phyloP scores from a whole-genome alignment of 1,284 basidiomycete genomes.

The Calocybe gambosa region DNA sequence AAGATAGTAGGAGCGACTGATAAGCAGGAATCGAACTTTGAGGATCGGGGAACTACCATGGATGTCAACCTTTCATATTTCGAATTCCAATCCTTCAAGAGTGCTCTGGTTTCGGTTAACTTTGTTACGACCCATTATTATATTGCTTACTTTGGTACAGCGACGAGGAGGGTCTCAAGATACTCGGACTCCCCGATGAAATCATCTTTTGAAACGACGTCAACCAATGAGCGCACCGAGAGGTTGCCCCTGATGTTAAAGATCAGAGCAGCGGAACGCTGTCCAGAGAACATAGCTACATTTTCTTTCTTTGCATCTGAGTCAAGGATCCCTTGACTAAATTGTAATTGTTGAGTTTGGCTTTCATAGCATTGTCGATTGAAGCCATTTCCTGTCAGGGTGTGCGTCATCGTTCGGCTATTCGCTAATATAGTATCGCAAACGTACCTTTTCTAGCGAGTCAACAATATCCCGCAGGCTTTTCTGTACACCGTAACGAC shows the following conservation, averaged over 20 bases:
- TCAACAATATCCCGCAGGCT: conserved; percentile 80
- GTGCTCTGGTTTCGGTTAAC: conserved; percentile 50
- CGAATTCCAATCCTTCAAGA: conserved; percentile 82
- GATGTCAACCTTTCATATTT: conserved; percentile 85
- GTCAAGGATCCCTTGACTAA: conserved; percentile 89
- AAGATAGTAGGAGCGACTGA: conserved; percentile 8
- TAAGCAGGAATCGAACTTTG: conserved; percentile 43
- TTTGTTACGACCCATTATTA: conserved; percentile 13
- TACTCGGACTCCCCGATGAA: conserved; percentile 89
- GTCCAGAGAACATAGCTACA: conserved; percentile 45
- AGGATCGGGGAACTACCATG: conserved; percentile 97
- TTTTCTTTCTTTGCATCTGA: conserved; percentile 94
- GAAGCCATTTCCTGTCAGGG: conserved; percentile 74
- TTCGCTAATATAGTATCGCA: not conserved
- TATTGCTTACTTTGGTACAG: conserved; percentile 86
- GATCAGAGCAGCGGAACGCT: conserved; percentile 11
- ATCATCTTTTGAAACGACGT: conserved; percentile 81
- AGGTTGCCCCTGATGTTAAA: conserved; percentile 75
- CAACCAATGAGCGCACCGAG: conserved; percentile 81
- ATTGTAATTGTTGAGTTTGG: conserved; percentile 90
- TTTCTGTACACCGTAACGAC: conserved; percentile 79
- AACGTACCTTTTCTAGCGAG: conserved; percentile 68
- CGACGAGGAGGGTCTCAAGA: conserved; percentile 88
- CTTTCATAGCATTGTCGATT: conserved; percentile 86
- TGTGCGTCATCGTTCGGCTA: not conserved